A percentile compares a stretch with the other conserved stretches of the same genome.
Conservation (phyloP, 176 grass and related monocot genomes). For the Zoysia japonica region DNA sequence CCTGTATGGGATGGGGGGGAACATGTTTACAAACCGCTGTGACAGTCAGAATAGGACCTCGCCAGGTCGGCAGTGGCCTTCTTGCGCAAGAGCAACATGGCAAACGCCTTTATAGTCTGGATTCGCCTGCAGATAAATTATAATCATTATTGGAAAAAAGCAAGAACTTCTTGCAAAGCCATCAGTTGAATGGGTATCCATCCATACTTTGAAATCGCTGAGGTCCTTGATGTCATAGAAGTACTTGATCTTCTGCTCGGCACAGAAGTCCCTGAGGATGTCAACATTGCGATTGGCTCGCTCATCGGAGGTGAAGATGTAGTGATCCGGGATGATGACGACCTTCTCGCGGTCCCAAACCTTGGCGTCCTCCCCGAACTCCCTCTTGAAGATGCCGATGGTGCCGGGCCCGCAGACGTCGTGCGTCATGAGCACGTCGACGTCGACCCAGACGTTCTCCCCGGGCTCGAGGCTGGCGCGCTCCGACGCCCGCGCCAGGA, state of each 20-base stretch:
- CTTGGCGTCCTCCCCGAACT: constrained; percentile 86
- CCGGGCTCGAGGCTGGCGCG: constrained; percentile 69
- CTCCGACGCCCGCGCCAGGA: constrained; percentile 80
- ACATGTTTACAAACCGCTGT: background rate
- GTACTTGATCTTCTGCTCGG: constrained; percentile 90
- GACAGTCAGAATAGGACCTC: constrained; percentile 52
- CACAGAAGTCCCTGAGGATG: constrained; percentile 79
- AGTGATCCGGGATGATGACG: constrained; percentile 93
- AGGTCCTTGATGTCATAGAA: constrained; percentile 95
- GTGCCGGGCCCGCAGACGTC: constrained; percentile 81
- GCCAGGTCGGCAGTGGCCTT: constrained; percentile 90
- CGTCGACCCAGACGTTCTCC: constrained; percentile 95
- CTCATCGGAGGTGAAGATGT: constrained; percentile 90
- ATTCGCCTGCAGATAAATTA: constrained; percentile 64
- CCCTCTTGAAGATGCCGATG: constrained; percentile 87
- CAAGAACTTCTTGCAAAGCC: background rate
- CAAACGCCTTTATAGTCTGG: constrained; percentile 97
- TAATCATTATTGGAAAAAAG: background rate
- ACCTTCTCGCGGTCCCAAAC: constrained; percentile 95
- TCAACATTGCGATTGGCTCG: constrained; percentile 91
- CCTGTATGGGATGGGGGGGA: background rate
- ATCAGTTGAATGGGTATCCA: background rate
- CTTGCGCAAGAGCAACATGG: constrained; percentile 91
- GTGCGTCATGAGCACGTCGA: constrained; percentile 97
- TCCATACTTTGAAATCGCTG: constrained; percentile 65